Evolutionary conservation across 176 grass and related monocot genomes (phyloP), one percentile per base, ranked within the genome.

Genomic region (Oryza punctata): DNA sequence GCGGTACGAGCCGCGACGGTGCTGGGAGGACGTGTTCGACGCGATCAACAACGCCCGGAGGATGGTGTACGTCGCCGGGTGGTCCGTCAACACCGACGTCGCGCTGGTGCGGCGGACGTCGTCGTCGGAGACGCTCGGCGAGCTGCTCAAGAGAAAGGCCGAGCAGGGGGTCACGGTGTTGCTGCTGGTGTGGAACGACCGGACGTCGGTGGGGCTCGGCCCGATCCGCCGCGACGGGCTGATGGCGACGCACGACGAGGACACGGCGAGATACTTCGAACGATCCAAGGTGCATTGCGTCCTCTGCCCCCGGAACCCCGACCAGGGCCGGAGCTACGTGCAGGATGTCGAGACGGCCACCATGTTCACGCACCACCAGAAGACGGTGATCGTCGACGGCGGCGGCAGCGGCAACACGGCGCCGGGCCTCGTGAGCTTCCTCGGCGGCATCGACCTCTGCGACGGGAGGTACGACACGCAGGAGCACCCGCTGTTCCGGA

Each of bases 291-390:
- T 98, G 47, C 85, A 72, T 4, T 95, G 93, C 89, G 81, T 98
- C 50, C 81, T 98, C 3, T 98, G 96, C 69, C 91, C 93, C 3
- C 87, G 91, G 33, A 93, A 95, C 44, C 88, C 96, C 4, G 89
- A 93, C 19, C 64, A 78, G 71, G 93, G 82, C 30, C 79, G 84
- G 38, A 98, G 96, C 87, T 95, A 93, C 65, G 84, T 93, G 32
- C 91, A 95, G 72, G 92, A 80, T 47, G 28, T 85, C 5, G 75
- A 95, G 70, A 87, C 88, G 28, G 82, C 78, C 73, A 77, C 92
- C 79, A 91, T 95, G 96, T 98, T 98, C 87, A 95, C 96, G 32
- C 96, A 98, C 82, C 96, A 98, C 61, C 93, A 98, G 67, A 98
- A 98, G 82, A 90, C 89, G 46, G 70, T 98, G 28, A 63, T 98